Conservation (phyloP, 148 eudicot species). For the Cornus controversa region DNA sequence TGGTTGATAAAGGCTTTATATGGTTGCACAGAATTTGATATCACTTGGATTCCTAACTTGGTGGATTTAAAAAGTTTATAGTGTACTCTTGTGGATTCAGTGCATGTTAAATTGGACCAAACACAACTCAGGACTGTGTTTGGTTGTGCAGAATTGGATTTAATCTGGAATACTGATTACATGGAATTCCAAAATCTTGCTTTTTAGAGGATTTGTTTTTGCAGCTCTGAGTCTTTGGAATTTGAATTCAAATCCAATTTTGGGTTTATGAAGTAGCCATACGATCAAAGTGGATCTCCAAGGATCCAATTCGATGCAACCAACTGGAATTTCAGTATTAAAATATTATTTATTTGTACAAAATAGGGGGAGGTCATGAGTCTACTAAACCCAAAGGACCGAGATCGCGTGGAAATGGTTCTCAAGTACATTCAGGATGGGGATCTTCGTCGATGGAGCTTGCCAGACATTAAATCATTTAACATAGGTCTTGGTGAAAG, state of each 20-base stretch:
- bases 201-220: not conserved
- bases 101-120: not conserved
- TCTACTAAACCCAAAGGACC: constrained; percentile 45
- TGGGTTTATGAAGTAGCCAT: not conserved
- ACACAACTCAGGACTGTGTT: not conserved
- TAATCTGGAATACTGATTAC: not conserved
- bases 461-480: constrained; percentile 67
- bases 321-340: too few species aligned
- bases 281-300: not conserved
- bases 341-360: constrained; percentile 10
- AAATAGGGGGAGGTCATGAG: constrained; percentile 38
- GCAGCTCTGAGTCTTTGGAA: not conserved
- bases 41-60: not conserved
- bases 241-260: not conserved
- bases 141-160: not conserved
- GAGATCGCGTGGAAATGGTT: constrained; percentile 51
- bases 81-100: not conserved
- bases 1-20: not conserved
- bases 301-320: too few species aligned
- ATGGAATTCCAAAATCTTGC: not conserved
- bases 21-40: not conserved
- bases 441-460: constrained; percentile 65
- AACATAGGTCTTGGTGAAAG: constrained; percentile 56
- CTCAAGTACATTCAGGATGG: constrained; percentile 72
- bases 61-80: not conserved